Conservation (phyloP, 345 rosid species). For the Rubroshorea leprosula region DNA sequence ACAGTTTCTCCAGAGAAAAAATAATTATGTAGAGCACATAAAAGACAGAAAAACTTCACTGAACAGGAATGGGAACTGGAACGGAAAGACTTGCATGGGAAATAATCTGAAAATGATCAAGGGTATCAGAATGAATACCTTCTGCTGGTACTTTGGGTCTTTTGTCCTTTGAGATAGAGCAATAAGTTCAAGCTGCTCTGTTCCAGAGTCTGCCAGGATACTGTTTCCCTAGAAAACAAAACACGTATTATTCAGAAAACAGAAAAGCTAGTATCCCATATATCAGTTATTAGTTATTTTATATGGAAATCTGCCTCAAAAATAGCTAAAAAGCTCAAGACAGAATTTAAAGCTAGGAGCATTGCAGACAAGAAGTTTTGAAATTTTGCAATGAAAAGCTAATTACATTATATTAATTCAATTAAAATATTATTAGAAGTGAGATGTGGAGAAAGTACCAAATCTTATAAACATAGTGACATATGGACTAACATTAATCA, state of each 20-base stretch:
- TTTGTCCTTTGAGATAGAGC: constrained; percentile 98
- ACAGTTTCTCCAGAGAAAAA: too few relatives aligned
- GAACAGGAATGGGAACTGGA: neutral
- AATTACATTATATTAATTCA: neutral
- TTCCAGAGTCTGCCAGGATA: constrained; percentile 96
- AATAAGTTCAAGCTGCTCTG: constrained; percentile 94
- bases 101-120: neutral
- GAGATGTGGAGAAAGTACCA: neutral
- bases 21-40: too few relatives aligned
- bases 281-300: neutral
- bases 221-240: constrained; percentile 56
- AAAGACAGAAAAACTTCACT: neutral
- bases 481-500: neutral
- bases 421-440: neutral
- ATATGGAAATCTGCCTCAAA: neutral
- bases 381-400: neutral
- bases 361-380: neutral
- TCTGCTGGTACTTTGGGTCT: constrained; percentile 85
- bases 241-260: constrained; percentile 3
- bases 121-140: constrained; percentile 34
- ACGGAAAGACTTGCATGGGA: neutral
- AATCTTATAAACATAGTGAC: neutral
- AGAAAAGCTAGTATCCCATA: neutral
- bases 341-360: neutral
- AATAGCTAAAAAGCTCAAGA: neutral